Evolutionary conservation across 179 eudicot genomes (phyloP), one percentile per base, ranked within the genome.

Genomic region (Silene noctiflora): DNA sequence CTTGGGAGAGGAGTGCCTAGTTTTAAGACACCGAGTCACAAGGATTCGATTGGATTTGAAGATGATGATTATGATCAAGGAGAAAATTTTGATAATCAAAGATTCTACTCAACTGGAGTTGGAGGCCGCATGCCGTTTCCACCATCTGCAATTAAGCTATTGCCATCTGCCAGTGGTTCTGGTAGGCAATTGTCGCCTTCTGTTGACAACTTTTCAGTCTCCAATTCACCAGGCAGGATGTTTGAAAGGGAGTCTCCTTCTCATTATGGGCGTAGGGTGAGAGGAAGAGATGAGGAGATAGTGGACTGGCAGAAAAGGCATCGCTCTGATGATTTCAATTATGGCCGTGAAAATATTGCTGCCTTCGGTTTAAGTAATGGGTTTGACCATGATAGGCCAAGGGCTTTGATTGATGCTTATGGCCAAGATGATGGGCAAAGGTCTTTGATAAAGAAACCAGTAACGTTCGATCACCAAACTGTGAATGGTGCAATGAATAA

Each of bases 341-440:
- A 77, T 68, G 83, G 83, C 72, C 67, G 79, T 67, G 90, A 89
- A 73, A 79, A 83, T 72, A 67, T 76, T 76, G 64, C 76, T 71
- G 70, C 72, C 39, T 76, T 80, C 67, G 73, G 76, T 72, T 33
- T 64, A 24, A 77, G 69, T 39, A 93, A 84, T 83, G 89, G 87
- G 70, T 73, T 75, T 80, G 89, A 88, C 69, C 93, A 82, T 87
- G 87, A 85, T 67, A 78, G 99, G 74, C 94, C 99, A 11, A 89
- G 98, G 83, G 98, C 98, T 69, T 84, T 95, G 79, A 95, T 95
- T 85, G 93, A 90, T 90, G 99, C 99, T n/a, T 95, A 95, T 87
- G 99, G 99, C 73, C 89, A 82, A 46, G 98, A 95, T 79, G 83
- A 88, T 79, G 84, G 96, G 81, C 86, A 83, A 44, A 82, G 81